phyloP scores from a whole-genome alignment of 2,329 filamentous ascomycete genomes.

The Davidsoniella virescens region DNA sequence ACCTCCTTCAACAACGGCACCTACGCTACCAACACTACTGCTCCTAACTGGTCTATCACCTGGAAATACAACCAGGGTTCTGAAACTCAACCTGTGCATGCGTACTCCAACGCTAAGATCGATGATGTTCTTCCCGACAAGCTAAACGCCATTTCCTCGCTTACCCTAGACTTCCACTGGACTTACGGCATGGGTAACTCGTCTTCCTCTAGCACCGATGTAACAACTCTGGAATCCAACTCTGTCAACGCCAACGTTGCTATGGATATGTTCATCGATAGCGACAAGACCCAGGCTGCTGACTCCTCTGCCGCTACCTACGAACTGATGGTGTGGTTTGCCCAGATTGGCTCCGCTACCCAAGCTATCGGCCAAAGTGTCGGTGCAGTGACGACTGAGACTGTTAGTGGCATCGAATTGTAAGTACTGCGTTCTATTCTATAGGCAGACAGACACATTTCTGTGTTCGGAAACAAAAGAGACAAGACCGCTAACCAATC shows the following conservation, averaged over 20 bases:
- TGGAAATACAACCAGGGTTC: slow-evolving; percentile 33
- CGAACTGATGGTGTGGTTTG: slow-evolving; percentile 44
- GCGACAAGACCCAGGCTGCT: slow-evolving; percentile 23
- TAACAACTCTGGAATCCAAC: slow-evolving; percentile 20
- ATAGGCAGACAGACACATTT: too few relatives aligned
- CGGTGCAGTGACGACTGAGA: slow-evolving; percentile 18
- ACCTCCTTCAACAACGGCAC: slow-evolving; percentile 33
- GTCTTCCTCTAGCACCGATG: slow-evolving; percentile 21
- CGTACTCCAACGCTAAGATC: slow-evolving; percentile 36
- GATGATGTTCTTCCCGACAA: slow-evolving; percentile 28
- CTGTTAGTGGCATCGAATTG: slow-evolving; percentile 28
- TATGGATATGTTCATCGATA: slow-evolving; percentile 41
- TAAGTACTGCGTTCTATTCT: slow-evolving; percentile 16
- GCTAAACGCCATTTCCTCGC: slow-evolving; percentile 23
- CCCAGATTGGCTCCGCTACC: slow-evolving; percentile 27
- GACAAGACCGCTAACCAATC: not conserved
- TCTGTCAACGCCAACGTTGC: slow-evolving; percentile 38
- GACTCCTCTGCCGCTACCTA: slow-evolving; percentile 27
- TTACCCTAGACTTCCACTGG: slow-evolving; percentile 33
- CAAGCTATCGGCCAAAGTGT: slow-evolving; percentile 29
- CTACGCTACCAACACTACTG: slow-evolving; percentile 29
- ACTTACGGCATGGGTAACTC: slow-evolving; percentile 30
- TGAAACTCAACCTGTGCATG: slow-evolving; percentile 31
- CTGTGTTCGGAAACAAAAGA: too few relatives aligned
- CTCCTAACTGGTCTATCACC: slow-evolving; percentile 34